Base-by-base conservation (phyloP, 176 grass and related monocot species). In the Aegilops umbellulata region DNA sequence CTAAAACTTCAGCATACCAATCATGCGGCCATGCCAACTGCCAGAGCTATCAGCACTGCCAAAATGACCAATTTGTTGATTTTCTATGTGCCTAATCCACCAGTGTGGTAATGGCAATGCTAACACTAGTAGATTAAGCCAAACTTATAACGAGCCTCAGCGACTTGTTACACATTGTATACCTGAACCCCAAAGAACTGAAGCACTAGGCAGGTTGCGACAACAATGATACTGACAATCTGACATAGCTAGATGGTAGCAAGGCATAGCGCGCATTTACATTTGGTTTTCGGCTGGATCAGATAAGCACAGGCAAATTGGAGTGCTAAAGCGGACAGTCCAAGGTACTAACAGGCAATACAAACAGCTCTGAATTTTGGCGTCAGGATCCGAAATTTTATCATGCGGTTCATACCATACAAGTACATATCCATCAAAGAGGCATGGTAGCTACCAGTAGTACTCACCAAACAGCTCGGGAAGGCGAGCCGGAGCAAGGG, bases 401-500 rank as follows among this genome's bases (percentile, higher is more conserved):
- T 44, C 1, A 4, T 44, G 42, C 42, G 14, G 3, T 44, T 3
- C 13, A 10, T 36, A 13, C 38, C 42, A 34, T 6, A 38, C 9
- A 46, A 4, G 47, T 17, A 23, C 23, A n/a, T 13, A 61, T 24
- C 67, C 17, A 69, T 36, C 74, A n/a, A 24, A 65, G 8, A 83
- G 14, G 35, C 6, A 49, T 69, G 27, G 36, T 39, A 84, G 41
- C 19, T 26, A 44, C 19, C 0, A 44, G 42, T 42, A 39, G 6
- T 12, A 9, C 34, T 49, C 31, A 87, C 89, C 85, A 62, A 26
- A 74, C 24, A 79, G 19, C 58, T n/a, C 14, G 26, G 51, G 26
- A 42, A 82, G 62, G 14, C 17, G 58, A 86, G 58, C 14, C 3
- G 22, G 31, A 25, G 13, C 13, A 38, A 15, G 32, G 26, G 22